phyloP scores from a whole-genome alignment of 805 yeast genomes.

The Dipodascopsis uninucleata region DNA sequence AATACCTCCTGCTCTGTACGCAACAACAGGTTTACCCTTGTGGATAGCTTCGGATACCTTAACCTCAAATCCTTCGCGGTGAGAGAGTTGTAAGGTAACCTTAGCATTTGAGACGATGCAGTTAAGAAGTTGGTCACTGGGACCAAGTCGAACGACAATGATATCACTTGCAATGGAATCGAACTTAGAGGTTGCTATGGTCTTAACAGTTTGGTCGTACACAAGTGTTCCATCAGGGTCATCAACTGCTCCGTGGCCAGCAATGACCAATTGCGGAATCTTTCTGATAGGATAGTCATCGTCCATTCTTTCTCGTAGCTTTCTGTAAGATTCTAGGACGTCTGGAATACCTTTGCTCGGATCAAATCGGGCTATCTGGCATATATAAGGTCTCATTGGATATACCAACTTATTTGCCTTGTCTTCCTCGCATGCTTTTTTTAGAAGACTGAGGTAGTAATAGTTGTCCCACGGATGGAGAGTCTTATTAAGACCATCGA shows the following conservation, averaged over 20 bases:
- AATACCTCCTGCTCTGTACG: constrained; percentile 26
- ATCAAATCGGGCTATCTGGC: constrained; percentile 27
- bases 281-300: constrained; percentile 24
- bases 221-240: constrained; percentile 27
- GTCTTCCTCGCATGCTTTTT: constrained; percentile 21
- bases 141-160: constrained; percentile 22
- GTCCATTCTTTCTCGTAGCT: constrained; percentile 22
- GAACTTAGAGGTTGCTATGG: constrained; percentile 10
- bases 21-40: constrained; percentile 24
- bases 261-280: constrained; percentile 28
- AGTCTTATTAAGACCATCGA: constrained; percentile 25
- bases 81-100: constrained; percentile 24
- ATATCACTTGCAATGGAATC: constrained; percentile 21
- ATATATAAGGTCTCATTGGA: constrained; percentile 26
- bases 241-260: constrained; percentile 27
- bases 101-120: constrained; percentile 21
- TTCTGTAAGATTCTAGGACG: constrained; percentile 23
- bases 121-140: constrained; percentile 27
- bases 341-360: constrained; percentile 29
- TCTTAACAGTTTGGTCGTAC: constrained; percentile 19
- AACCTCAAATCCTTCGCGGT: constrained; percentile 28
- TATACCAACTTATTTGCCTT: constrained; percentile 23
- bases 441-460: constrained; percentile 22
- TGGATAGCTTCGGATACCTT: constrained; percentile 27
- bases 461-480: constrained; percentile 25